A percentile compares a stretch with the other conserved stretches of the same genome.
Conservation (phyloP, 768 basidiomycete genomes). For the Nevesoporus exiguus region DNA sequence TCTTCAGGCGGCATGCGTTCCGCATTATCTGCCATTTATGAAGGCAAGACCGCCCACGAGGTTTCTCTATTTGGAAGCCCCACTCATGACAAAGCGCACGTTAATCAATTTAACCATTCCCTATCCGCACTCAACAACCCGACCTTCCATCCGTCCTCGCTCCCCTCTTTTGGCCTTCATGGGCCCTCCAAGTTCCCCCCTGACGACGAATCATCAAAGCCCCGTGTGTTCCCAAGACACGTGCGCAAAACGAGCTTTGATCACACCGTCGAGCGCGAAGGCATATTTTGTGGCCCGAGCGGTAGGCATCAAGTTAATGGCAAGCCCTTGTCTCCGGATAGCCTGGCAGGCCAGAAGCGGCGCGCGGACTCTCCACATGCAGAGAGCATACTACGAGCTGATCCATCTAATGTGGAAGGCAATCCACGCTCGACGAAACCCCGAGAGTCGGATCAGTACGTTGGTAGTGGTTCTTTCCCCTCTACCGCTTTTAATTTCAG, state of each 20-base stretch:
- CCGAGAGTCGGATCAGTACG: constrained; percentile 40
- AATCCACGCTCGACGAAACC: constrained; percentile 26
- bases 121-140: constrained; percentile 45
- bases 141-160: constrained; percentile 63
- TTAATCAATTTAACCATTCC: constrained; percentile 37
- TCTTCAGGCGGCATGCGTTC: constrained; percentile 37
- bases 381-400: constrained; percentile 76
- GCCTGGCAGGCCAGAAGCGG: constrained; percentile 68
- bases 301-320: constrained; percentile 82
- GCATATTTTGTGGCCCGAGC: constrained; percentile 52
- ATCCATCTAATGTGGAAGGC: constrained; percentile 58
- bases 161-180: constrained; percentile 69
- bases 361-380: constrained; percentile 77
- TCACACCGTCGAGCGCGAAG: constrained; percentile 77
- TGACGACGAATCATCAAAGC: constrained; percentile 34
- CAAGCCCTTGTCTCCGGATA: constrained; percentile 63
- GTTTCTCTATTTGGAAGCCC: constrained; percentile 37
- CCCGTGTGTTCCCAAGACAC: constrained; percentile 72
- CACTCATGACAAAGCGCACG: constrained; percentile 26
- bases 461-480: constrained; percentile 54
- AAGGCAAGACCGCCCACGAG: constrained; percentile 38
- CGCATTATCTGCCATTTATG: constrained; percentile 48
- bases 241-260: constrained; percentile 95
- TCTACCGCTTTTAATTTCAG: constrained; percentile 70
- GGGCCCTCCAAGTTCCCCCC: constrained; percentile 41